phyloP scores from a whole-genome alignment of 2,329 filamentous ascomycete genomes.

The Coniochaeta hoffmannii region DNA sequence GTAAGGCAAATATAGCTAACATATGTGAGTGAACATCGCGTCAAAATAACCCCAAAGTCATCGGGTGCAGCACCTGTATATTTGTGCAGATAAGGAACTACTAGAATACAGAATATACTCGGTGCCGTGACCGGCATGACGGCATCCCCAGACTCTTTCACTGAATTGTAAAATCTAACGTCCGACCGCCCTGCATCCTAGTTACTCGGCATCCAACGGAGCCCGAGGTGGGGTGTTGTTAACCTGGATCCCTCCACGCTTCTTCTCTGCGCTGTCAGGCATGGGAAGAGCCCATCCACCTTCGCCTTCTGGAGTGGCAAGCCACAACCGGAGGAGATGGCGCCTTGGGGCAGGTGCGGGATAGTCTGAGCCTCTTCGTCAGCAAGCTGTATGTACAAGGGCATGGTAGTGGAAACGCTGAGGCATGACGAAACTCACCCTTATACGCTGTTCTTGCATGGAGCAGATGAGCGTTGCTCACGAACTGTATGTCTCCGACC shows the following conservation, averaged over 20 bases:
- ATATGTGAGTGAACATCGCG: too few relatives aligned
- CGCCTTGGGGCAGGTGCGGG: conserved; percentile 61
- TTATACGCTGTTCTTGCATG: conserved; percentile 78
- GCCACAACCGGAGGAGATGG: conserved; percentile 78
- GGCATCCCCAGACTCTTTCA: neutral
- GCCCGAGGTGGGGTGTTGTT: conserved; percentile 70
- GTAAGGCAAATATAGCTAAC: too few relatives aligned
- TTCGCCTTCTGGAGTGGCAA: conserved; percentile 73
- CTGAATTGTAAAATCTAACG: neutral
- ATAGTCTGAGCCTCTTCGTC: conserved; percentile 28
- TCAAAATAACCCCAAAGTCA: too few relatives aligned
- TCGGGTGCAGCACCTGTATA: too few relatives aligned
- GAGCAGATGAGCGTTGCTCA: conserved; percentile 72
- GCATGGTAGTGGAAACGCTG: too few relatives aligned
- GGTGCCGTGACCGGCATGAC: too few relatives aligned
- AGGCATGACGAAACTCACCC: conserved; percentile 22
- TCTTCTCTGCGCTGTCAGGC: conserved; percentile 74
- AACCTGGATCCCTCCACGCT: conserved; percentile 83
- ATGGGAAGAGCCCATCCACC: conserved; percentile 83
- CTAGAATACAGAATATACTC: too few relatives aligned
- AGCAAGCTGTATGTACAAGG: neutral
- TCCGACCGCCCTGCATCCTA: neutral
- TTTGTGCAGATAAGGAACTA: too few relatives aligned
- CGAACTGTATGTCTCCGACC: conserved; percentile 81
- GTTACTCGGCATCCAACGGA: conserved; percentile 68